Evolutionary conservation across 768 basidiomycete species (phyloP), one percentile per base, ranked within the genome.

Genomic region (Pulveroboletus ravenelii): DNA sequence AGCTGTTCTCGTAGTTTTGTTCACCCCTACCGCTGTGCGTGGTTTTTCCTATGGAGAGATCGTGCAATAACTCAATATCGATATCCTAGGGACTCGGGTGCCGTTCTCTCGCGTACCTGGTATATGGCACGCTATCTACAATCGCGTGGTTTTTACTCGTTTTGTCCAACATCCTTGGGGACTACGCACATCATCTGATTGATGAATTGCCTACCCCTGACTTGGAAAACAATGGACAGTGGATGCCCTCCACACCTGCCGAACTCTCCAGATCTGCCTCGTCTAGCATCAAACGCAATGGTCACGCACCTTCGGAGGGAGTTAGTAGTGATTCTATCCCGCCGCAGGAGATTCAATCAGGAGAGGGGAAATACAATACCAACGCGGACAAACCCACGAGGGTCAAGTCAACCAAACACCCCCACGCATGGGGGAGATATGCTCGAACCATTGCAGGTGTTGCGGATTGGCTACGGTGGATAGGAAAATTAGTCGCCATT

Each of bases 11-110:
- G 55, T 57, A 9, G 57, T 58, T 10, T 64, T 58, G 55, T 66
- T 52, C 25, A 70, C 66, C 0, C 71, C 70, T 8, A 72, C 70
- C 1, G 52, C 52, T 3, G 62, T 62, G 31, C 46, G 59, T 57
- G 6, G 12, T 10, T 14, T 27, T 47, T 31, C 13, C 6, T 2
- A 10, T 1, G 1, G 3, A n/a, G 37, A 14, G 27, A 31, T 35
- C 25, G 31, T 20, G 13, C 6, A 14, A 4, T 42, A 25, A 40
- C 17, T 48, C 10, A 36, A 20, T 1, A 6, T 36, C 20, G 13
- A 44, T 7, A 6, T 29, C 12, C 20, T n/a, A 61, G 63, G 63
- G 64, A 15, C 29, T 73, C 2, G 72, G 71, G 10, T 72, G 72
- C 39, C 68, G 69, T 47, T 72, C 69, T 3, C 50, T 56, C 0